phyloP scores from a whole-genome alignment of 225 moss, liverwort and hornwort species.

The Pseudoscleropodium purum region DNA sequence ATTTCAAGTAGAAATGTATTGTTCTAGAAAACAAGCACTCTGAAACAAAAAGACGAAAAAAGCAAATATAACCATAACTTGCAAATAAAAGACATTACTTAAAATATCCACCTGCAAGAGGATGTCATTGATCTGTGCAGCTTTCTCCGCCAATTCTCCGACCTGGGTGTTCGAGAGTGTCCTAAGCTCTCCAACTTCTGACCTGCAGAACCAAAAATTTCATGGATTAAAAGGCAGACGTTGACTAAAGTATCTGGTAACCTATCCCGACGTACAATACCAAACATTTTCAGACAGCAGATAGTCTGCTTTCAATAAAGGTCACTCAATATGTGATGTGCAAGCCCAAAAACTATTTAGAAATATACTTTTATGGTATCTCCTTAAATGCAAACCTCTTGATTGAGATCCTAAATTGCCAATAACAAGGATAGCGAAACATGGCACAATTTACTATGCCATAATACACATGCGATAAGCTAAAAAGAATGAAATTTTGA shows the following conservation, averaged over 20 bases:
- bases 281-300: background rate
- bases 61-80: background rate
- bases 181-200: constrained; percentile 49
- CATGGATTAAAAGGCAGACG: background rate
- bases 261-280: background rate
- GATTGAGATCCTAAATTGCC: background rate
- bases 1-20: background rate
- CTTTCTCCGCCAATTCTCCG: constrained; percentile 33
- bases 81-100: background rate
- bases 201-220: constrained; percentile 25
- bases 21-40: background rate
- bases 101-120: constrained; percentile 26
- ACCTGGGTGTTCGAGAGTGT: constrained; percentile 23
- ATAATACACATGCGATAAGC: background rate
- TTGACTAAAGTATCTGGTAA: background rate
- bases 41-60: background rate
- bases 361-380: background rate
- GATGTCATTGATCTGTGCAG: constrained; percentile 32
- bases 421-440: background rate
- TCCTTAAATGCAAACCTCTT: background rate
- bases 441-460: background rate
- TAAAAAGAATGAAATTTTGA: background rate
- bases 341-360: background rate
- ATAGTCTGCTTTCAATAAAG: background rate
- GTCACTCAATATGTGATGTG: background rate